phyloP scores from a whole-genome alignment of 768 basidiomycete genomes.

The Strobilomyces echinocephalus region DNA sequence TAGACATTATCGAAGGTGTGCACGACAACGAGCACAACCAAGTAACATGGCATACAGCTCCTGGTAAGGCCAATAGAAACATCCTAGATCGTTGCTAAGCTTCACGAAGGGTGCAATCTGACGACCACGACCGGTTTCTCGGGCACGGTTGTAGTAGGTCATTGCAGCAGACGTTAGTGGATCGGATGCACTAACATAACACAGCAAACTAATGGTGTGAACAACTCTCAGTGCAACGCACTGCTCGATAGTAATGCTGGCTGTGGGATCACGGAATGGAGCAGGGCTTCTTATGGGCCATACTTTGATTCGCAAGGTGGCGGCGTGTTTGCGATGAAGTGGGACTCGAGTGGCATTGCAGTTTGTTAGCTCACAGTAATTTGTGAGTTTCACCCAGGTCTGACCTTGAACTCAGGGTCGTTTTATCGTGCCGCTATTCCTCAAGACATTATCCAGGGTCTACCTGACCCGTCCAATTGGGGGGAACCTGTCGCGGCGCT shows the following conservation, averaged over 20 bases:
- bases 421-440: constrained; percentile 79
- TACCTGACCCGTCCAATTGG: constrained; percentile 66
- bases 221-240: constrained; percentile 54
- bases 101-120: constrained; percentile 49
- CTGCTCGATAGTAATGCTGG: constrained; percentile 57
- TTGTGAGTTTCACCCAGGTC: neutral
- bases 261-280: constrained; percentile 76
- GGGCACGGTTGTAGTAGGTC: constrained; percentile 57
- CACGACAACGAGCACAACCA: constrained; percentile 84
- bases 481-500: constrained; percentile 62
- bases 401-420: constrained; percentile 49
- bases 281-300: constrained; percentile 77
- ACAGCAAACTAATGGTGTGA: constrained; percentile 44
- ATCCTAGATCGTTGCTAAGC: neutral
- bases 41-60: constrained; percentile 73
- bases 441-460: constrained; percentile 54
- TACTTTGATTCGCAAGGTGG: constrained; percentile 76
- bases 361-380: constrained; percentile 49
- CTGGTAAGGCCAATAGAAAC: constrained; percentile 37
- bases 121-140: constrained; percentile 53
- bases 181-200: constrained; percentile 1
- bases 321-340: constrained; percentile 86
- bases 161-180: neutral
- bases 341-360: constrained; percentile 73
- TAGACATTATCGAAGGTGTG: constrained; percentile 82